Base-by-base conservation (phyloP, 768 basidiomycete species). In the Trametes meyenii region DNA sequence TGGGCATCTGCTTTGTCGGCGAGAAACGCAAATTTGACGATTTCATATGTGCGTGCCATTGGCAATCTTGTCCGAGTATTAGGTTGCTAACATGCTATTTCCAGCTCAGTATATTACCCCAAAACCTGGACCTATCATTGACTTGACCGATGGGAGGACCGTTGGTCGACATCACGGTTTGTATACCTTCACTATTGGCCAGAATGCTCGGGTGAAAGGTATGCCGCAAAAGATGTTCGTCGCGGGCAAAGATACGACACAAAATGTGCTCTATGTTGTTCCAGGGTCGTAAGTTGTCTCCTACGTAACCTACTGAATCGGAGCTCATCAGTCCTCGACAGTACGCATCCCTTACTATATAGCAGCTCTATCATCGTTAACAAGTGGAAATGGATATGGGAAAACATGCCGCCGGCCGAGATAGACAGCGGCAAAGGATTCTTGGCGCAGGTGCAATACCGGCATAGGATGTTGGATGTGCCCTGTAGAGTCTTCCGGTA, bases 1-100 rank as follows among this genome's bases (percentile, higher is more conserved):
- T 96, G 85, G 96, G 96, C 0, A 82, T 98, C 17, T 98, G 96
- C 69, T 98, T 98, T 65, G 87, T 98, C 1, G 96, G 95, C 5
- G 85, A 95, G 70, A 85, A 88, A 68, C 78, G 80, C 11, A 82
- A 77, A 50, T 96, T 96, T 66, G 78, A 80, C 26, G 75, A 83
- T 10, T 98, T 96, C 70, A 72, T 96, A 50, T 83, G 92, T 90
- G 61, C 63, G 83, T 74, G 36, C 11, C 23, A 23, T 39, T 13
- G 19, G 6, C 21, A n/a, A 14, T 6, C 8, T 17, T 29, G 16
- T 14, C 42, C 11, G 26, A 13, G 26, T 29, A 39, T 19, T 23
- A 29, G 36, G 33, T 3, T 38, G 10, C 42, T 62, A n/a, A 51
- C 19, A 12, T 23, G n/a, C 19, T 24, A 14, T 11, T n/a, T 54